Evolutionary conservation across 2,329 filamentous ascomycete species (phyloP).

Genomic region (Capronia americana): DNA sequence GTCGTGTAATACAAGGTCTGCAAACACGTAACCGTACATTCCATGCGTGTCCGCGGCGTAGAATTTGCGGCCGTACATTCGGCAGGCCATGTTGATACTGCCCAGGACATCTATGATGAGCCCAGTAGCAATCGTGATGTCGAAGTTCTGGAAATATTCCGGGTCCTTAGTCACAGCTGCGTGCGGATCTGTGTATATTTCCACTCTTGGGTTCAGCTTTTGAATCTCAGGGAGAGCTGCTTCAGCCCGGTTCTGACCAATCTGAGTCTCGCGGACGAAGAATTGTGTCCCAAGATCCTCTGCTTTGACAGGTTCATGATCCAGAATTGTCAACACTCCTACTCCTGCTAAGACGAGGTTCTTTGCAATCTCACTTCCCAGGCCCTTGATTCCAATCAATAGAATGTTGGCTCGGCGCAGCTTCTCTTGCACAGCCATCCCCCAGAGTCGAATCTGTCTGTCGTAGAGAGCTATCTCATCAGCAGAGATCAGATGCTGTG

Average conservation of each 20-base stretch:
- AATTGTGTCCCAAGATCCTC: slow-evolving; percentile 84
- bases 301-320: slow-evolving; percentile 75
- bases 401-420: slow-evolving; percentile 90
- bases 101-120: slow-evolving; percentile 76
- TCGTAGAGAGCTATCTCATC: slow-evolving; percentile 98
- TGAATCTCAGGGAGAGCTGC: slow-evolving; percentile 79
- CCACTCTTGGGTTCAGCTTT: slow-evolving; percentile 88
- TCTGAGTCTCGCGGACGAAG: slow-evolving; percentile 73
- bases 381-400: slow-evolving; percentile 82
- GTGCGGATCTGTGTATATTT: slow-evolving; percentile 71
- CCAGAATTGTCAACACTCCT: slow-evolving; percentile 85
- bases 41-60: slow-evolving; percentile 89
- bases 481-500: slow-evolving; percentile 47
- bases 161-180: slow-evolving; percentile 71
- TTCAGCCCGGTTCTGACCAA: slow-evolving; percentile 84
- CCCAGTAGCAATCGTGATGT: slow-evolving; percentile 89
- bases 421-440: slow-evolving; percentile 88
- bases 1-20: slow-evolving; percentile 87
- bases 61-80: slow-evolving; percentile 78
- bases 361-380: slow-evolving; percentile 95
- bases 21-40: slow-evolving; percentile 93
- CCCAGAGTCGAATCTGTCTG: slow-evolving; percentile 96
- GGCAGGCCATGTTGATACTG: slow-evolving; percentile 84
- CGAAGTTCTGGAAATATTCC: slow-evolving; percentile 78
- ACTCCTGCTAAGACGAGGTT: slow-evolving; percentile 95